Evolutionary conservation across 768 basidiomycete genomes (phyloP).

Genomic region (Boletus vermiculosoides): DNA sequence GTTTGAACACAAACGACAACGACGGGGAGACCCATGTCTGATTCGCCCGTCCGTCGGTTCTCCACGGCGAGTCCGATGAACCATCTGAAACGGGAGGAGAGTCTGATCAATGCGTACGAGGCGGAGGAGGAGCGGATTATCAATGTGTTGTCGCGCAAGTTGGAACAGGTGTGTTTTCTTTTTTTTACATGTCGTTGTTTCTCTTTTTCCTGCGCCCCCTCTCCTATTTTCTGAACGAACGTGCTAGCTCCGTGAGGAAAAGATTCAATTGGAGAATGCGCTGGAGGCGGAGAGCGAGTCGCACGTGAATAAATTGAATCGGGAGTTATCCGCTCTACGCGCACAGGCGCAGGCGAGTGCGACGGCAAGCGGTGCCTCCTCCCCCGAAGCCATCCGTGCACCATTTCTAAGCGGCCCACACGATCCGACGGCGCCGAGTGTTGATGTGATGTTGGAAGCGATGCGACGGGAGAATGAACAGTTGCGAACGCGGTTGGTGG

Average conservation of each 20-base stretch:
- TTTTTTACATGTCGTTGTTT: too few relatives aligned
- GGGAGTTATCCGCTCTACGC: slow-evolving; percentile 65
- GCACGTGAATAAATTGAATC: slow-evolving; percentile 73
- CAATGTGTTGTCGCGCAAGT: slow-evolving; percentile 76
- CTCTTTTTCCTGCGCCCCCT: too few relatives aligned
- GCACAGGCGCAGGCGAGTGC: slow-evolving; percentile 39
- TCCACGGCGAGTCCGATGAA: slow-evolving; percentile 54
- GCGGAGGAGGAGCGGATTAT: slow-evolving; percentile 90
- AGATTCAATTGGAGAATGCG: slow-evolving; percentile 76
- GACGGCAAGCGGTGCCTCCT: neutral
- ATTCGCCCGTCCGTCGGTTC: slow-evolving; percentile 56
- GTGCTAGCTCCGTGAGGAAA: slow-evolving; percentile 76
- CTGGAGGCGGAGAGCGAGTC: slow-evolving; percentile 85
- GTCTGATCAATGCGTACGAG: slow-evolving; percentile 84
- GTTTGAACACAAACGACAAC: neutral
- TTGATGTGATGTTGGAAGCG: slow-evolving; percentile 69
- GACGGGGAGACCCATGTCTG: slow-evolving; percentile 16
- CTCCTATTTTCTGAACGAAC: neutral
- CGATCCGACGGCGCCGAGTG: slow-evolving; percentile 38
- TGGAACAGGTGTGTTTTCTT: slow-evolving; percentile 69
- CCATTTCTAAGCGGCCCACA: slow-evolving; percentile 6
- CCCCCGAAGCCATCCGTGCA: neutral
- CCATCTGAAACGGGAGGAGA: slow-evolving; percentile 55
- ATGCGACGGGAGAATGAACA: slow-evolving; percentile 79
- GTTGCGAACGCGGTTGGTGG: slow-evolving; percentile 61